A percentile compares a stretch with the other conserved stretches of the same genome.
These are phyloP conservation scores for Hericium alpestre DNA, from an alignment of 768 basidiomycete genomes.

Conservation along the genomic window DNA sequence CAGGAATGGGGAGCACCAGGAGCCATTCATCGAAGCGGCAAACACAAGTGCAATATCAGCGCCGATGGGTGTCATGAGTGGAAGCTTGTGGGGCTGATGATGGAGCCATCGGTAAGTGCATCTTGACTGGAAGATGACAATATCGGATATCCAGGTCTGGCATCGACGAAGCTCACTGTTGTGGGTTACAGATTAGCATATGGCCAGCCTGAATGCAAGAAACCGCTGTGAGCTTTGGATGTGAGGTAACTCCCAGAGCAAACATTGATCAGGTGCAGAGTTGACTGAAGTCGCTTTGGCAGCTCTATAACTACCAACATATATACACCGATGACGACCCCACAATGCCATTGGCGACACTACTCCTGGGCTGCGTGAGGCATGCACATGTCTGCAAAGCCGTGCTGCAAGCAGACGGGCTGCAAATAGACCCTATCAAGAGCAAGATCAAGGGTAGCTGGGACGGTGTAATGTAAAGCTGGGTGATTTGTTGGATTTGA, in stretches of 20 bases:
- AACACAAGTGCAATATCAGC: conserved; percentile 46
- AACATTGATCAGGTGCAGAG: conserved; percentile 12
- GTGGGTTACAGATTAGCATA: conserved; percentile 17
- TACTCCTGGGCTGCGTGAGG: conserved; percentile 47
- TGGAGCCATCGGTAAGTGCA: conserved; percentile 38
- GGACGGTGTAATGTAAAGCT: conserved; percentile 38
- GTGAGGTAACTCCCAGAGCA: conserved; percentile 27
- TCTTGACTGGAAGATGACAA: neutral
- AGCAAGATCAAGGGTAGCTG: conserved; percentile 45
- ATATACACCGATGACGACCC: conserved; percentile 28
- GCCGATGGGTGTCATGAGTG: conserved; percentile 45
- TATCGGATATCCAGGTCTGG: neutral
- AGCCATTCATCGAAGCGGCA: conserved; percentile 48
- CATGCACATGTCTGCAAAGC: conserved; percentile 40
- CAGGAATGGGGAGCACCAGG: conserved; percentile 54
- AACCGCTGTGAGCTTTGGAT: conserved; percentile 51
- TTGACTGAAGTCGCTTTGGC: neutral
- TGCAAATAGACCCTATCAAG: conserved; percentile 35
- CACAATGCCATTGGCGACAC: conserved; percentile 28
- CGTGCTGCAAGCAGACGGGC: conserved; percentile 32
- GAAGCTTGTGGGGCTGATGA: conserved; percentile 48
- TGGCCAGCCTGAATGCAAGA: conserved; percentile 45
- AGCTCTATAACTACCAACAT: conserved; percentile 44
- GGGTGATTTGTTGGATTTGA: conserved; percentile 31
- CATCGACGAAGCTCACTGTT: too few species aligned